Base-by-base conservation (phyloP, 2,329 filamentous ascomycete genomes). In the Diaporthe eres region DNA sequence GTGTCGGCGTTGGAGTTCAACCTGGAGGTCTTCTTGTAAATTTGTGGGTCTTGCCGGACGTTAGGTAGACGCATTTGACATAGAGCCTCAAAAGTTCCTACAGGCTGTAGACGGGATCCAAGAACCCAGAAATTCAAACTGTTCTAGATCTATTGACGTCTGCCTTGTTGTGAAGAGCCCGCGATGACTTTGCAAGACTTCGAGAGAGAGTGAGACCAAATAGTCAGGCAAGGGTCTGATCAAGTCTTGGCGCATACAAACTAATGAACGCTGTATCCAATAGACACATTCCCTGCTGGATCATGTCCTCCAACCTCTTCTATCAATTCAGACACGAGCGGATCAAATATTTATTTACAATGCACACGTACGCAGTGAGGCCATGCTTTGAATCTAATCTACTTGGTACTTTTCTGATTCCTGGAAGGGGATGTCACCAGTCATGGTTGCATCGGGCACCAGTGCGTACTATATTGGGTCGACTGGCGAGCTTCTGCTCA, bases 1-100 rank as follows among this genome's bases (percentile, higher is more conserved):
- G 95, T 98, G 80, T 98, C 95, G 86, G 95, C 95, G 58, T 86
- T 99, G 79, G 97, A 99, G 88, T 90, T 99, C 83, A 98, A 98
- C 85, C 91, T 98, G 44, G 96, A 98, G 86, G 91, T 94, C 79
- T 97, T 99, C 90, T 88, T 98, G 86, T 98, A 77, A 42, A 74
- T 65, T 42, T 28, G 37, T 13, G n/a, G 47, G 44, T 53, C 34
- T 42, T 55, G 15, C n/a, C 34, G 49, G n/a, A 42, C n/a, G 42
- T 42, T 42, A 37, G 53, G n/a, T 42, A 55, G 25, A 31, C 25
- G 22, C 44, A 61, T 44, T 25, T 42, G 12, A 55, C 22, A 42
- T 25, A 28, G 55, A 72, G 10, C 31, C 28, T 15, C 42, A 37
- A 72, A 58, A 60, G 39, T 75, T 34, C 31, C 9, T 65, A 25